Base-by-base conservation (phyloP, 305 asterid genomes). In the Fraxinus paxiana region DNA sequence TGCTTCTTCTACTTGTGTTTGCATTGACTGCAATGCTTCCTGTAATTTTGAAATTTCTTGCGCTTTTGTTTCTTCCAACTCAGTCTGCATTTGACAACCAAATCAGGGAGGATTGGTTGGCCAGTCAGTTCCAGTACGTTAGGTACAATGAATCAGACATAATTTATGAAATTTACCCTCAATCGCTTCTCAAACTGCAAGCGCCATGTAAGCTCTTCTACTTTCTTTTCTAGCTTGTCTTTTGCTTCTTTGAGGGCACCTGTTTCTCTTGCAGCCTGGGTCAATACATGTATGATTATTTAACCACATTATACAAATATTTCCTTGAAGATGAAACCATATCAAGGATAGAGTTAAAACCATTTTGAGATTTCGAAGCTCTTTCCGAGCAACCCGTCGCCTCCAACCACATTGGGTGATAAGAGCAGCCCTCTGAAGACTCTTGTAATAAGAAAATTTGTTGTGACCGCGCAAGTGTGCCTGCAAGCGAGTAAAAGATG, bases 151-250 rank as follows among this genome's bases (percentile, higher is more conserved):
- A 28, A n/a, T 28, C 22, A 31, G 70, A 33, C 30, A 73, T 24
- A 78, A 79, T 30, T 67, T 20, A 30, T 73, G 33, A 65, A 75
- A 72, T 13, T 85, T 88, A 96, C 99, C 96, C 98, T 93, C 71
- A 94, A 80, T 81, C 97, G 90, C 88, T 93, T 96, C 93, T 96
- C 98, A 80, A 96, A 90, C 90, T 94, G 99, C 89, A 96, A 75
- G 82, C 98, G 93, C 99, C 99, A 96, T n/a, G 99, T 90, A 69
- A 96, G 98, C 85, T 96, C 99, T 87, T 96, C 99, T 80, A 96
- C 99, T 86, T 95, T 95, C 96, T 94, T 96, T 88, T 96, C 99
- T 70, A 96, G 91, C 93, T 92, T 96, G 89, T 96, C 98, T 88
- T 96, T 96, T 79, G 99, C 99, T 92, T 94, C 94, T 88, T 94